phyloP scores from a whole-genome alignment of 2,329 filamentous ascomycete genomes.

The Monosporascus ibericus region DNA sequence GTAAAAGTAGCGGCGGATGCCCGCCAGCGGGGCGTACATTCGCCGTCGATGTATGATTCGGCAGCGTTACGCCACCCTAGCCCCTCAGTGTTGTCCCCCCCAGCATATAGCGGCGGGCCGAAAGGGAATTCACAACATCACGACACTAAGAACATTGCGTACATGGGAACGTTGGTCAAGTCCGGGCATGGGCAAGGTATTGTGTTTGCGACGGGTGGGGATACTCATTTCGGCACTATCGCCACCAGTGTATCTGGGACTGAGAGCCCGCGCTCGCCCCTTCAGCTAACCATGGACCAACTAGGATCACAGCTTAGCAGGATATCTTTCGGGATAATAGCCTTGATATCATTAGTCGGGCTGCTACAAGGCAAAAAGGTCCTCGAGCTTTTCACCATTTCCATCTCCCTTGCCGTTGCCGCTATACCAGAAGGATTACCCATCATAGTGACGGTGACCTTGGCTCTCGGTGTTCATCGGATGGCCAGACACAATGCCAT shows the following conservation, averaged over 20 bases:
- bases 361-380: constrained; percentile 83
- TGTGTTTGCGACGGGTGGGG: constrained; percentile 91
- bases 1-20: constrained; percentile 70
- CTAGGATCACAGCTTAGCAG: constrained; percentile 94
- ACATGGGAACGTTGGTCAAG: constrained; percentile 95
- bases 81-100: constrained; percentile 42
- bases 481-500: constrained; percentile 97
- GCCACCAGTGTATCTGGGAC: constrained; percentile 91
- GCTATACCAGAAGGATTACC: constrained; percentile 94
- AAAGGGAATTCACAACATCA: constrained; percentile 63
- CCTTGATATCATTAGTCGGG: constrained; percentile 84
- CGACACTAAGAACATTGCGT: constrained; percentile 84
- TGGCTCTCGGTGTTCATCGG: constrained; percentile 88
- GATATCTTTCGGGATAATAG: constrained; percentile 92
- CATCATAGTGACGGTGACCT: constrained; percentile 95
- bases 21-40: constrained; percentile 25
- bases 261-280: constrained; percentile 86
- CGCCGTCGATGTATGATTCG: constrained; percentile 20
- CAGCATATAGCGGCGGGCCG: constrained; percentile 50
- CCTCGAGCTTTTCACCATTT: constrained; percentile 95
- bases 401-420: constrained; percentile 90
- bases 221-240: constrained; percentile 94
- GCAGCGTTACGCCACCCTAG: constrained; percentile 29
- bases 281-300: constrained; percentile 96
- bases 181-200: constrained; percentile 94